Evolutionary conservation across 495 filamentous ascomycete genomes (phyloP).

Genomic region (Pseudomonodictys pantanalensis): DNA sequence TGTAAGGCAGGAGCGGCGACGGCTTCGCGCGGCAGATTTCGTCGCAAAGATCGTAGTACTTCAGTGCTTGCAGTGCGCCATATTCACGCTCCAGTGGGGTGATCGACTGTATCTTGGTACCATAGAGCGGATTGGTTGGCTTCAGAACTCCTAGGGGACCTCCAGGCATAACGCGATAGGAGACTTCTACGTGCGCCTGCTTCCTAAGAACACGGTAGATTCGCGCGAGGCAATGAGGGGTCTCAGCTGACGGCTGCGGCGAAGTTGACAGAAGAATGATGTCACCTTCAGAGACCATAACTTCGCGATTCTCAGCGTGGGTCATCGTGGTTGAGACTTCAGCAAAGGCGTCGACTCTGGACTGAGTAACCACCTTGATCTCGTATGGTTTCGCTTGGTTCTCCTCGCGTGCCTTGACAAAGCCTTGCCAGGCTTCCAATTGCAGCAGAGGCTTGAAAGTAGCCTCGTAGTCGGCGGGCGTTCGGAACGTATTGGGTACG

Average conservation of each 20-base stretch:
- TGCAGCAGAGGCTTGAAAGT: conserved; percentile 89
- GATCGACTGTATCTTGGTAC: conserved; percentile 80
- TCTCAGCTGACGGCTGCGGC: conserved; percentile 54
- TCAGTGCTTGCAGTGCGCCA: conserved; percentile 79
- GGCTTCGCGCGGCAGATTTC: conserved; percentile 87
- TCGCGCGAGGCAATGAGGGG: conserved; percentile 80
- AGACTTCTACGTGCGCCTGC: conserved; percentile 71
- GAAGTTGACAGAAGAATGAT: conserved; percentile 79
- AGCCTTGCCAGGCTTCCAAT: conserved; percentile 93
- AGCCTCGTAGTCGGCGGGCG: conserved; percentile 74
- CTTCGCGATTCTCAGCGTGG: conserved; percentile 64
- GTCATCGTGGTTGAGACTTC: conserved; percentile 83
- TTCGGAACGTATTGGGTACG: conserved; percentile 72
- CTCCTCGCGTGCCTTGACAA: conserved; percentile 87
- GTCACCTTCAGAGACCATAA: conserved; percentile 76
- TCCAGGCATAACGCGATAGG: conserved; percentile 73
- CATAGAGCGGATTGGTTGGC: conserved; percentile 64
- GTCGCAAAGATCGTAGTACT: conserved; percentile 92
- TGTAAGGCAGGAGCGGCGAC: conserved; percentile 77
- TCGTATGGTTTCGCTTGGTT: conserved; percentile 72
- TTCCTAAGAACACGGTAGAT: conserved; percentile 77
- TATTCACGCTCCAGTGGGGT: conserved; percentile 93
- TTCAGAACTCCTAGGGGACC: conserved; percentile 53
- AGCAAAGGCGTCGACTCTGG: conserved; percentile 87
- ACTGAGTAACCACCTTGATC: conserved; percentile 77